Base-by-base conservation (phyloP, 305 asterid species). In the Galium porrigens region DNA sequence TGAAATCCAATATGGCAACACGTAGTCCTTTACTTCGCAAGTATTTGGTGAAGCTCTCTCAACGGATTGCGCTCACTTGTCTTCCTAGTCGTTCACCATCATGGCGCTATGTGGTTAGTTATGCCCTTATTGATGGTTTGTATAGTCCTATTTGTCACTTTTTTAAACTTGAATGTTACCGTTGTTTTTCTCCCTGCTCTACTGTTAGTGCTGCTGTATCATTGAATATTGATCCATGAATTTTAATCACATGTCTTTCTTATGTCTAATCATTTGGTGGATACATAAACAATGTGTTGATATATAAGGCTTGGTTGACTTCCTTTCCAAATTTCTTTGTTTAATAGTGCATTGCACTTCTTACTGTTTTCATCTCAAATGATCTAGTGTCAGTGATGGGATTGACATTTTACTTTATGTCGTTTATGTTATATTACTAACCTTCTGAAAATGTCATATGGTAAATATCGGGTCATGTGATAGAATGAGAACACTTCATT, bases 1-100 rank as follows among this genome's bases (percentile, higher is more conserved):
- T 87, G 65, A 87, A 84, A 79, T 86, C 99, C 56, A 80, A 69
- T 58, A 72, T 70, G 78, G 94, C 97, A 76, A 66, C 80, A 70
- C 87, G 91, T 52, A 94, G 99, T 75, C 85, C 97, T 66, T 85
- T 94, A 78, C 96, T 94, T 69, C 97, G 94, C 65, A 94, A 94
- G 82, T 85, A 85, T 80, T 81, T 94, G 64, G 79, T 89, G 78
- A 94, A 94, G 76, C 85, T 89, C 73, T 74, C 87, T 49, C 97
- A 89, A 75, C 86, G 99, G 76, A 81, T 89, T 72, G 96, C 90
- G 70, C 86, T 87, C 67, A 81, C 79, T 58, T 82, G 90, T 80
- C 78, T 94, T 70, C 99, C 99, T 72, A 88, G 78, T 69, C 86
- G 86, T 72, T 55, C 94, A 52, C 84, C 88, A 60, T 54, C 94